Evolutionary conservation across 2,329 filamentous ascomycete species (phyloP), one percentile per base, ranked within the genome.

Genomic region (Proliferodiscus dingleyae): DNA sequence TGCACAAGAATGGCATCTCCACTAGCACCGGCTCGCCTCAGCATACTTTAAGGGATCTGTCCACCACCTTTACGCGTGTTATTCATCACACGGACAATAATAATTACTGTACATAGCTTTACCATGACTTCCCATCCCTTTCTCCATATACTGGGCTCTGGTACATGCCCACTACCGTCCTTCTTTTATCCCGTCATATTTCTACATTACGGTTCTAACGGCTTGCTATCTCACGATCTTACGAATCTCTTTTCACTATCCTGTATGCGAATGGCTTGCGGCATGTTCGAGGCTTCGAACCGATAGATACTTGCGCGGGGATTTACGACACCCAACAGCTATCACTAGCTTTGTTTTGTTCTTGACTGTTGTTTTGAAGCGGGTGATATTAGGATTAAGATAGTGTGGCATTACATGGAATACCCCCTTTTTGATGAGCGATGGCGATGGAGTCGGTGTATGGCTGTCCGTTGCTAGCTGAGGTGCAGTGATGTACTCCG

Each of bases 391-490:
- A 21, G 23, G 38, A 16, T n/a, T n/a, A n/a, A n/a, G n/a, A n/a
- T n/a, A n/a, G n/a, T n/a, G 26, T 29, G 23, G 26, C 38, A 29
- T 40, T 40, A 22, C 37, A 40, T 40, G 36, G 36, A 41, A 26
- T 19, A 41, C 30, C 29, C 38, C 38, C 38, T 10, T 26, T 26
- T 11, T 26, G 11, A 26, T 6, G n/a, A n/a, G n/a, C n/a, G n/a
- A n/a, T n/a, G n/a, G n/a, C n/a, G n/a, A n/a, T n/a, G n/a, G n/a
- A n/a, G n/a, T n/a, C n/a, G n/a, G n/a, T n/a, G n/a, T n/a, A n/a
- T n/a, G n/a, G n/a, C n/a, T n/a, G n/a, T n/a, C n/a, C n/a, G n/a
- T n/a, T n/a, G 29, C 29, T 2, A 32, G 13, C 16, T 32, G 5
- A 32, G n/a, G 29, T 13, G 29, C 29, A 32, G 13, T n/a, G 13